These are phyloP conservation scores for Chalara sp. DNA, from an alignment of 2,329 filamentous ascomycete genomes.

Conservation along the genomic window DNA sequence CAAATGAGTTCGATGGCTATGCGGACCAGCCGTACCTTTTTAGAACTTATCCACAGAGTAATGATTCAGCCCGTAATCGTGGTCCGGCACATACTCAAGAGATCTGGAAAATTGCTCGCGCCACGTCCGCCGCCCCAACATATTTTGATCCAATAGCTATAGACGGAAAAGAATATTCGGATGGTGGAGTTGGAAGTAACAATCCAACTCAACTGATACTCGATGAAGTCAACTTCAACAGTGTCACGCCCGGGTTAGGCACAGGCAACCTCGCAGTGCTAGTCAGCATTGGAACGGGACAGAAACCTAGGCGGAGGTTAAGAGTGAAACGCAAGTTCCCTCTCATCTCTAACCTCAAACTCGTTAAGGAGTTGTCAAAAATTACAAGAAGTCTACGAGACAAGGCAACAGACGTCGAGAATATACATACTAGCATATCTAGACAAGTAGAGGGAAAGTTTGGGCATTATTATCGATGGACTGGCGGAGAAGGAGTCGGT, in stretches of 20 bases:
- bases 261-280: not conserved
- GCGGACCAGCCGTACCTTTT: not conserved
- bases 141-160: constrained; percentile 21
- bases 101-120: constrained; percentile 24
- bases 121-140: constrained; percentile 26
- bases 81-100: not conserved
- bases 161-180: not conserved
- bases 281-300: constrained; percentile 1
- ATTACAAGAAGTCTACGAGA: not conserved
- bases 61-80: not conserved
- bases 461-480: not conserved
- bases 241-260: not conserved
- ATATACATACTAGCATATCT: too few relatives aligned
- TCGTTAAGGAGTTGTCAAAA: not conserved
- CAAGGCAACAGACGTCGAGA: not conserved
- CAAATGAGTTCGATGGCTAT: not conserved
- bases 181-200: constrained; percentile 5
- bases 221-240: not conserved
- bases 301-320: not conserved
- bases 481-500: not conserved
- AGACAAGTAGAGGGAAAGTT: not conserved
- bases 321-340: not conserved
- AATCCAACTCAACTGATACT: constrained; percentile 2
- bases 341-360: not conserved
- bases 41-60: not conserved